Base-by-base conservation (phyloP, 805 yeast species). In the Myxozyma nipponensis region DNA sequence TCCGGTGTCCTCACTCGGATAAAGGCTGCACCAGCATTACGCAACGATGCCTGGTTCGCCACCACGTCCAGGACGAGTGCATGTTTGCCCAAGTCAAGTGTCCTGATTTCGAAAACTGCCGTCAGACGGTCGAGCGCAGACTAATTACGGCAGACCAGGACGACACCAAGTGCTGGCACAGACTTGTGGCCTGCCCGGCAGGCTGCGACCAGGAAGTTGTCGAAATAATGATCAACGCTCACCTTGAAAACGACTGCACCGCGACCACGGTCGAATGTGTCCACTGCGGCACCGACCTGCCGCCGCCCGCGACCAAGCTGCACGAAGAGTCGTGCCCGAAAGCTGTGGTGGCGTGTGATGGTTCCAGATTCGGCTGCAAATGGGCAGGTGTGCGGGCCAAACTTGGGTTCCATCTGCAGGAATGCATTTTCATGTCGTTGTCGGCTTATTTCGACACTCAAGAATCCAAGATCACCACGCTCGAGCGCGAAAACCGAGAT, bases 21-120 rank as follows among this genome's bases (percentile, higher is more conserved):
- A 62, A 82, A 41, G 87, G 86, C 0, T 83, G 88, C 62, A 62
- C 52, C 1, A 77, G 81, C 79, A 59, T 56, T 3, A 84, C 83
- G 2, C 71, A 77, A 47, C 67, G 86, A 21, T 81, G 86, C 83
- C 74, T 76, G 46, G 60, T 82, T 4, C 73, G 74, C 44, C 72
- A 66, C 39, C 88, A 83, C 64, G 63, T 78, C 2, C 63, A 60
- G 1, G 58, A 62, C 10, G 71, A 69, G 4, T 77, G 81, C 52
- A 64, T 50, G 22, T 70, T 52, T 57, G 72, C 72, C 0, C 55
- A 66, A 28, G 70, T 76, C 6, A 56, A 49, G 24, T 77, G 81
- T 54, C 60, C 61, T 1, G 57, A 45, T 61, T n/a, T n/a, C n/a
- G 61, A 53, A 15, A 42, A 42, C 10, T 67, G 69, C 46, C 46